Evolutionary conservation across 441 rosid genomes (phyloP).

Genomic region (Croton setiger): DNA sequence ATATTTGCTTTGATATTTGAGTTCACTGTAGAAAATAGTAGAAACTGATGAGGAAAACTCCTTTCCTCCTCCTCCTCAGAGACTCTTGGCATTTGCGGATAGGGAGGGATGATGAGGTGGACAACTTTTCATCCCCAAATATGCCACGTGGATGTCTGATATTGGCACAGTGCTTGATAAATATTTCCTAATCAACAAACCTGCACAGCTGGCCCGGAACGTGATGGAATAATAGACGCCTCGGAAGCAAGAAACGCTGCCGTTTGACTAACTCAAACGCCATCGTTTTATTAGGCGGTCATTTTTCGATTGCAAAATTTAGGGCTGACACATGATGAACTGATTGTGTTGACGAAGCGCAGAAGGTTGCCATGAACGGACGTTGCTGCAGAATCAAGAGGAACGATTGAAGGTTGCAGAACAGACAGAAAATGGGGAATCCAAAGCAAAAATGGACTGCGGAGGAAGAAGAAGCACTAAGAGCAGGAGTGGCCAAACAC

Average conservation of each 20-base stretch:
- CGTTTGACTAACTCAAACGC: neutral
- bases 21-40: neutral
- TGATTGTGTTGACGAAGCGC: conserved; percentile 1
- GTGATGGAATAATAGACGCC: neutral
- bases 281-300: neutral
- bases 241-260: neutral
- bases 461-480: conserved; percentile 67
- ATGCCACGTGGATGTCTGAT: conserved; percentile 31
- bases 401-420: neutral
- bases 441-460: conserved; percentile 72
- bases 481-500: conserved; percentile 59
- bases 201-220: no score
- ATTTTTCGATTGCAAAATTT: neutral
- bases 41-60: neutral
- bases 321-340: conserved; percentile 27
- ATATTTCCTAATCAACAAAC: conserved; percentile 1
- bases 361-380: conserved; percentile 1
- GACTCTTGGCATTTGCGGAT: conserved; percentile 17
- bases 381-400: neutral
- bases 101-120: conserved; percentile 33
- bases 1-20: neutral
- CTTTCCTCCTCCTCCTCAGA: neutral
- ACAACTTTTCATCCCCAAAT: conserved; percentile 18
- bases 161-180: conserved; percentile 19
- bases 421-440: conserved; percentile 46